Evolutionary conservation across 2,329 filamentous ascomycete genomes (phyloP).

Genomic region (Endoconidiophora laricicola): DNA sequence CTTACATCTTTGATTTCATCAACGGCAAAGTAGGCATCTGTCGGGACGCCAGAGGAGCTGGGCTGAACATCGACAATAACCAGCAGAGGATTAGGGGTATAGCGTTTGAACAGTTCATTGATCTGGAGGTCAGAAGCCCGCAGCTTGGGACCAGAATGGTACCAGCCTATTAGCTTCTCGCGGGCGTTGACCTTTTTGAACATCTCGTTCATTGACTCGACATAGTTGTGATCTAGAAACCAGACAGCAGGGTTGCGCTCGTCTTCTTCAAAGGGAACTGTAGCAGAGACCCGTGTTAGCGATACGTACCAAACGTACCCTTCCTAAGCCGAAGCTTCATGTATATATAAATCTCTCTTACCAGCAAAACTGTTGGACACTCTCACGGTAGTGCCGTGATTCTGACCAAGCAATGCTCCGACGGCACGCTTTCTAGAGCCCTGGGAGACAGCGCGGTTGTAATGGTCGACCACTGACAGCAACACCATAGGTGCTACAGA

Average conservation of each 20-base stretch:
- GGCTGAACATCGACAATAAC: constrained; percentile 98
- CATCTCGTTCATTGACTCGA: constrained; percentile 99
- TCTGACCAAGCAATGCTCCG: constrained; percentile 85
- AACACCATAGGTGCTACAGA: constrained; percentile 95
- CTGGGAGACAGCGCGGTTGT: constrained; percentile 79
- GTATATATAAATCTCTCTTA: constrained; percentile 23
- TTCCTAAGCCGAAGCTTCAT: background rate
- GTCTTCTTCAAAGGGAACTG: constrained; percentile 97
- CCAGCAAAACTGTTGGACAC: constrained; percentile 99
- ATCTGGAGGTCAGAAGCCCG: constrained; percentile 94
- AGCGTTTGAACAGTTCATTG: constrained; percentile 99
- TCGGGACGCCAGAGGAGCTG: constrained; percentile 93
- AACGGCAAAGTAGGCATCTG: constrained; percentile 96
- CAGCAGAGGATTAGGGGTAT: constrained; percentile 87
- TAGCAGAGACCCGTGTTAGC: constrained; percentile 13
- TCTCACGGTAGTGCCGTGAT: constrained; percentile 87
- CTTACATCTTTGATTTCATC: constrained; percentile 86
- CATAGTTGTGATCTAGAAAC: constrained; percentile 99
- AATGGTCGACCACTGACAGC: constrained; percentile 95
- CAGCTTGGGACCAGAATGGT: constrained; percentile 94
- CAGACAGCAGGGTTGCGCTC: constrained; percentile 97
- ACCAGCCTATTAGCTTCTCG: constrained; percentile 99
- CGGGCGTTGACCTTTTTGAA: constrained; percentile 99
- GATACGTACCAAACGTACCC: background rate
- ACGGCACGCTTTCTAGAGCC: constrained; percentile 78